These are phyloP conservation scores for Termitomyces sp. DNA, from an alignment of 768 basidiomycete species.

Conservation along the genomic window DNA sequence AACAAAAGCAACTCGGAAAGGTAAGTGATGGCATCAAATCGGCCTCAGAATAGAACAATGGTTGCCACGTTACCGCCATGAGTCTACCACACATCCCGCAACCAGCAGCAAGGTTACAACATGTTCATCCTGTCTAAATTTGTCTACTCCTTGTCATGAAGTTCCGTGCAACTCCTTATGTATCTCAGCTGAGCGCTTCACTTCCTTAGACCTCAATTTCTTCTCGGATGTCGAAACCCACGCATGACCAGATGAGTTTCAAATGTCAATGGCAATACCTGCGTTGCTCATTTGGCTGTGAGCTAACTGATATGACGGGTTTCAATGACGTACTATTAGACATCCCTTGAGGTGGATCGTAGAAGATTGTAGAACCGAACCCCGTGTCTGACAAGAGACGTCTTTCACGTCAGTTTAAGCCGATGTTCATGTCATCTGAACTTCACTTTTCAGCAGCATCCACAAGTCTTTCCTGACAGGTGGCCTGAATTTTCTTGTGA, in stretches of 20 bases:
- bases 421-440: neutral
- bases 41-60: conserved; percentile 11
- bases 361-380: too few relatives aligned
- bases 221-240: neutral
- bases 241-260: too few relatives aligned
- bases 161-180: neutral
- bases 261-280: too few relatives aligned
- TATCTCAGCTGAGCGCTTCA: neutral
- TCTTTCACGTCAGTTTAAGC: neutral
- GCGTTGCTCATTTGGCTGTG: neutral
- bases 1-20: conserved; percentile 6
- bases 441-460: neutral
- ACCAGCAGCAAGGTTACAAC: too few relatives aligned
- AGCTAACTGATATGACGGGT: neutral
- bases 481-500: neutral
- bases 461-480: neutral
- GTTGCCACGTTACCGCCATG: conserved; percentile 11
- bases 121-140: neutral
- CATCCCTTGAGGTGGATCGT: neutral
- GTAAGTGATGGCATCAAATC: conserved; percentile 7
- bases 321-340: neutral
- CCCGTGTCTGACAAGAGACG: neutral
- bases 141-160: neutral
- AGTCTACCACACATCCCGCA: too few relatives aligned
- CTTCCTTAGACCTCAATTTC: neutral